Evolutionary conservation across 371 early-diverging fungal species (phyloP), one percentile per base, ranked within the genome.

Genomic region (Mortierella sp.): DNA sequence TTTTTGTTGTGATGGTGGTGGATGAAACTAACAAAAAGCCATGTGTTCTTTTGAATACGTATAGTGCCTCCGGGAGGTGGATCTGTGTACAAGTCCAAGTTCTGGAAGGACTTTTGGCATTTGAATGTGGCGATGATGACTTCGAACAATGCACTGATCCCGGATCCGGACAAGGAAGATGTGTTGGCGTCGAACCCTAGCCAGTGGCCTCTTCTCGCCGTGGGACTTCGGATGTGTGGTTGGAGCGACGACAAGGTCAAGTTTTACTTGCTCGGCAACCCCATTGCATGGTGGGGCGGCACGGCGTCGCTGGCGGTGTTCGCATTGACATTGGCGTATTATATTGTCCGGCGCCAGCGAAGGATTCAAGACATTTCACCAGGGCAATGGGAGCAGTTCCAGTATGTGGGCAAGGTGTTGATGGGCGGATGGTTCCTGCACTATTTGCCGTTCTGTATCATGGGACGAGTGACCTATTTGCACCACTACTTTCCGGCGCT

Each of bases 401-500:
- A 82, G 16, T 90, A 87, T 65, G 89, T 83, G 21, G 86, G 86
- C 34, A 90, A 93, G 72, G 82, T 93, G 9, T 84, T 92, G 54
- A 82, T 84, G 78, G 80, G 91, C 21, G 99, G 99, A 16, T 99
- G 98, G 98, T 82, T 92, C 63, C 82, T 99, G 59, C 99, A 99
- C 80, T 99, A 96, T 82, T 54, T 96, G 23, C 99, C 99, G 14
- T 99, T 99, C 84, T 97, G 89, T 74, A 89, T 98, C 52, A 97
- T 99, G 95, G 97, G 96, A 13, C 93, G 99, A 51, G 99, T 99
- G 46, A 93, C 94, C 0, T 98, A 97, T 69, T 83, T 98, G 45
- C 99, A 99, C 79, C 99, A 99, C 80, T 99, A 99, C 82, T 98
- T 97, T 83, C 99, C 99, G 0, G 96, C 99, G 0, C 83, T 99